These are phyloP conservation scores for Leccinum fuscescens DNA, from an alignment of 1,284 basidiomycete genomes.

Conservation along the genomic window DNA sequence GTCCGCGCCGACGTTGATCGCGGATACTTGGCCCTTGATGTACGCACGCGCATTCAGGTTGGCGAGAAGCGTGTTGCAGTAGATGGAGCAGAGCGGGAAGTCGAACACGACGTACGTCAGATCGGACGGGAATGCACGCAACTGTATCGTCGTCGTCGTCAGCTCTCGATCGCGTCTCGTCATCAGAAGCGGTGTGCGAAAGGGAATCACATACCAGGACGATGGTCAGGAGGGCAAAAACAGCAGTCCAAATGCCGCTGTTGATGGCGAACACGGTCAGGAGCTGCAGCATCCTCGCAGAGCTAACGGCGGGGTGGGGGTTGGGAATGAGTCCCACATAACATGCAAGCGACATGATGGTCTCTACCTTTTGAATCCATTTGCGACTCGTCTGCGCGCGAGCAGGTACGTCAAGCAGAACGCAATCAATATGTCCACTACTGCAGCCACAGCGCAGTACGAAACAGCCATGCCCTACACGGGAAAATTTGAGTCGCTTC, in stretches of 20 bases:
- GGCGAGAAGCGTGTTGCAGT: constrained; percentile 2
- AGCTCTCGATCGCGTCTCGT: neutral
- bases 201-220: neutral
- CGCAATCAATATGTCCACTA: constrained; percentile 4
- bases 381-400: constrained; percentile 1
- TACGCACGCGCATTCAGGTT: constrained; percentile 3
- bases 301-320: neutral
- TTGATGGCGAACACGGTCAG: constrained; percentile 7
- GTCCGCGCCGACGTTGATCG: constrained; percentile 4
- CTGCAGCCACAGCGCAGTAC: constrained; percentile 4
- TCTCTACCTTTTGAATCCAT: constrained; percentile 1
- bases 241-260: constrained; percentile 3
- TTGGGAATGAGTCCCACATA: neutral
- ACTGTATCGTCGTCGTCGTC: neutral
- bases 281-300: constrained; percentile 4
- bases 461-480: constrained; percentile 1
- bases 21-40: constrained; percentile 1
- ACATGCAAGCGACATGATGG: neutral
- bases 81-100: constrained; percentile 4
- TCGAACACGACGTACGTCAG: constrained; percentile 4
- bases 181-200: too few relatives aligned
- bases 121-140: neutral
- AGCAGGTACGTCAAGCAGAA: constrained; percentile 4
- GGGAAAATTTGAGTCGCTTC: neutral
- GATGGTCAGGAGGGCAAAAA: constrained; percentile 2